Evolutionary conservation across 2,329 filamentous ascomycete species (phyloP).

Genomic region (Calonectria naviculata): DNA sequence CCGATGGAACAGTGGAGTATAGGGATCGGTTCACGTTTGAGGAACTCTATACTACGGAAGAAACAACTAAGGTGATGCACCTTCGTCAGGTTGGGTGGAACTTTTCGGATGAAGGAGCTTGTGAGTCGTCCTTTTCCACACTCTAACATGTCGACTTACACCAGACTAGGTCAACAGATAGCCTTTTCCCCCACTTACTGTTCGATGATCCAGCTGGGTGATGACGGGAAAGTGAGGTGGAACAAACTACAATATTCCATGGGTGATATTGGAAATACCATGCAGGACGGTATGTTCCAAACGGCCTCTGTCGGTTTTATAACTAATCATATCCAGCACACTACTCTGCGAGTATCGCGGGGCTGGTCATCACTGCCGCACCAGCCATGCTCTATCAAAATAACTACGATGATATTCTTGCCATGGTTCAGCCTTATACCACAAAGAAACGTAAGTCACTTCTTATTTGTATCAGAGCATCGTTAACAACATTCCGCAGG

Average conservation of each 20-base stretch:
- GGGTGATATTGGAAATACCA: slow-evolving; percentile 59
- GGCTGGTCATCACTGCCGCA: slow-evolving; percentile 65
- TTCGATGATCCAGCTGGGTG: slow-evolving; percentile 68
- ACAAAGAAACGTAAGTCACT: slow-evolving; percentile 45
- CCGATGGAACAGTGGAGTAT: slow-evolving; percentile 85
- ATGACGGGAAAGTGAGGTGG: slow-evolving; percentile 70
- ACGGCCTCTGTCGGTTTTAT: neutral
- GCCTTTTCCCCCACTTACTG: slow-evolving; percentile 70
- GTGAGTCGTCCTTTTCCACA: slow-evolving; percentile 55
- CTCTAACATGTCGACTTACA: slow-evolving; percentile 23
- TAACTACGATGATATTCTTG: slow-evolving; percentile 78
- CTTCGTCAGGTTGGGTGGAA: slow-evolving; percentile 83
- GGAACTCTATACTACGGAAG: slow-evolving; percentile 72
- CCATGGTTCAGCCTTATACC: slow-evolving; percentile 67
- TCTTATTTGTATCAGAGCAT: too few relatives aligned
- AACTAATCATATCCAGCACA: slow-evolving; percentile 52
- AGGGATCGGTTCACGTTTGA: slow-evolving; percentile 81
- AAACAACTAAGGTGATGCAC: slow-evolving; percentile 73
- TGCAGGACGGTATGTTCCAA: slow-evolving; percentile 58
- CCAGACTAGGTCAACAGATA: slow-evolving; percentile 63
- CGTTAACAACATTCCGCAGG: slow-evolving; percentile 51
- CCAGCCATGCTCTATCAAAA: slow-evolving; percentile 56
- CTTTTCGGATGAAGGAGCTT: slow-evolving; percentile 73
- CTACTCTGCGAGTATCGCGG: slow-evolving; percentile 70
- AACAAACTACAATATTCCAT: slow-evolving; percentile 63